phyloP scores from a whole-genome alignment of 2,329 filamentous ascomycete genomes.

The Penicillium decumbens region DNA sequence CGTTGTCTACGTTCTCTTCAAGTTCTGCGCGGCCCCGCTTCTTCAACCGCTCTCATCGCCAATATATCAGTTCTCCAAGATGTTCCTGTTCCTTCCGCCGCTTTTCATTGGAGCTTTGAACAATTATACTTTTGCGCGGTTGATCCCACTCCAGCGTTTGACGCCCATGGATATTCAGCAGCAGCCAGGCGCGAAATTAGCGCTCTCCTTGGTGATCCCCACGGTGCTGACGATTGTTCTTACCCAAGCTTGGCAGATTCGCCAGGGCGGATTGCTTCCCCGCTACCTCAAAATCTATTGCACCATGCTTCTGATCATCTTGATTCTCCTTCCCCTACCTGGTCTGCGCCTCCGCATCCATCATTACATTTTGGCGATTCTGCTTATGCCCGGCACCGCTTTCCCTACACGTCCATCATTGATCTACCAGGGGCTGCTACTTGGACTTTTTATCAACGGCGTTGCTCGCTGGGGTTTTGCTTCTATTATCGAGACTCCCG shows the following conservation, averaged over 20 bases:
- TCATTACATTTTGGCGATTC: conserved; percentile 84
- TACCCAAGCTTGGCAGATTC: conserved; percentile 79
- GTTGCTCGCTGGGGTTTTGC: conserved; percentile 93
- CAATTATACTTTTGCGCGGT: conserved; percentile 83
- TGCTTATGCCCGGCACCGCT: conserved; percentile 81
- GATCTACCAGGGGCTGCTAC: conserved; percentile 80
- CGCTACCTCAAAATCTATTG: conserved; percentile 74
- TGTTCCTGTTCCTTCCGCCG: conserved; percentile 79
- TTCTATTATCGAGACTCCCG: conserved; percentile 76
- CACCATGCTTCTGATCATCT: conserved; percentile 60
- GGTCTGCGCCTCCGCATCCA: conserved; percentile 81
- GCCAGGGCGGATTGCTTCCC: conserved; percentile 74
- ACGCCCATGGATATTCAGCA: conserved; percentile 82
- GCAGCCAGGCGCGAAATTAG: conserved; percentile 82
- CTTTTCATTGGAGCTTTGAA: conserved; percentile 89
- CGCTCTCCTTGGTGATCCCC: conserved; percentile 72
- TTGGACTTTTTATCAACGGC: conserved; percentile 91
- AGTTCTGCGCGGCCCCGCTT: conserved; percentile 70
- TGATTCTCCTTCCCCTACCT: conserved; percentile 68
- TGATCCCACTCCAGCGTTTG: conserved; percentile 89
- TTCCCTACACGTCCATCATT: conserved; percentile 82
- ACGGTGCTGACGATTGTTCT: conserved; percentile 63
- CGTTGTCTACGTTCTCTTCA: conserved; percentile 80
- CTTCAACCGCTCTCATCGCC: conserved; percentile 62
- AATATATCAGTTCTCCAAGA: conserved; percentile 72